Evolutionary conservation across 306 rosid species (phyloP).

Genomic region (Rubus idaeus): DNA sequence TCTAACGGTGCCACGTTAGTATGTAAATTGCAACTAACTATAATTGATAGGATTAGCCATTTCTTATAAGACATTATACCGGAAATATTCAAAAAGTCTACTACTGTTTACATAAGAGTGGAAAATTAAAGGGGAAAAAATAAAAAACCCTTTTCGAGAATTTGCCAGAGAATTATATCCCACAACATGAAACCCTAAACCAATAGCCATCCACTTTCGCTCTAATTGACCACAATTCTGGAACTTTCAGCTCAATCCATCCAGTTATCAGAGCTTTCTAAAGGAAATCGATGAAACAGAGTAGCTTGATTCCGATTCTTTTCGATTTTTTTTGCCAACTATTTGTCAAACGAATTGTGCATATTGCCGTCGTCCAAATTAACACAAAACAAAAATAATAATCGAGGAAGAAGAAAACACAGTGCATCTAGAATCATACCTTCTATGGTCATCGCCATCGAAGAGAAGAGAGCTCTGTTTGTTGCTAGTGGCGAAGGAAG

Average conservation of each 20-base stretch:
- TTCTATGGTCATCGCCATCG: conserved; percentile 56
- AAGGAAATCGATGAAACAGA: background rate
- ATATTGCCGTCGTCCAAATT: background rate
- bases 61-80: background rate
- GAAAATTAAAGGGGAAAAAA: background rate
- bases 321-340: background rate
- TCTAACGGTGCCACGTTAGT: background rate
- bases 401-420: background rate
- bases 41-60: background rate
- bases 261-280: background rate
- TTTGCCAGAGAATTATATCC: background rate
- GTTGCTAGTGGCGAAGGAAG: background rate
- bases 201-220: background rate
- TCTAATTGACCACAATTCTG: conserved; percentile 8
- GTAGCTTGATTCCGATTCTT: background rate
- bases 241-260: conserved; percentile 6
- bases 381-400: background rate
- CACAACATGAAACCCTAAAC: conserved; percentile 30
- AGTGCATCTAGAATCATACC: conserved; percentile 20
- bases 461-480: conserved; percentile 9
- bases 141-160: background rate
- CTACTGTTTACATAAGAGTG: background rate
- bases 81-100: no score
- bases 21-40: background rate
- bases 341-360: background rate